Conservation (phyloP, 331 rosid genomes). For the Malus hybrid region DNA sequence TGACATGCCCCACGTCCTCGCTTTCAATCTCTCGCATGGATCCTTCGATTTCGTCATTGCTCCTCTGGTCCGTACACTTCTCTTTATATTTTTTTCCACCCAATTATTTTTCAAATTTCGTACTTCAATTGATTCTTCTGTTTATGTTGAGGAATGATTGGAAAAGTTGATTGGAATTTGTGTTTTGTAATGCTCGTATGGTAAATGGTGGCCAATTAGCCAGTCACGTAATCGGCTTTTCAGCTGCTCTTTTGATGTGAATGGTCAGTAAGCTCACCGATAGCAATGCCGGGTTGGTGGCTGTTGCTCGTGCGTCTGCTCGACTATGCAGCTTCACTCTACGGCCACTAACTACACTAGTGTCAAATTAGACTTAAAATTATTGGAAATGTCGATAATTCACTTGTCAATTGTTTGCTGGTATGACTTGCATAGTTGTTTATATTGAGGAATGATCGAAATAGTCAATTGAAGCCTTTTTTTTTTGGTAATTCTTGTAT, state of each 20-base stretch:
- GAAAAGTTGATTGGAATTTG: neutral
- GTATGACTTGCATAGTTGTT: neutral
- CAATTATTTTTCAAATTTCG: neutral
- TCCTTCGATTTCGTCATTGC: slow-evolving; percentile 58
- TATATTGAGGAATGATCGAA: neutral
- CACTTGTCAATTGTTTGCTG: neutral
- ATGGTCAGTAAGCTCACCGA: slow-evolving; percentile 80
- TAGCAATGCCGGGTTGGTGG: slow-evolving; percentile 30
- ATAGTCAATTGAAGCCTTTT: neutral
- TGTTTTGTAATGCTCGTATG: neutral
- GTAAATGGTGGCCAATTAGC: slow-evolving; percentile 64
- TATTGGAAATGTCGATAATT: neutral
- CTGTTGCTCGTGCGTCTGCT: slow-evolving; percentile 31
- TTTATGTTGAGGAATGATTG: neutral
- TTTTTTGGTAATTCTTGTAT: neutral
- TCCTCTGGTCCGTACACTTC: slow-evolving; percentile 42
- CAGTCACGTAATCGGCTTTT: slow-evolving; percentile 40
- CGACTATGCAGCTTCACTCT: slow-evolving; percentile 25
- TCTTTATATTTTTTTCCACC: neutral
- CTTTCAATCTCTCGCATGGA: slow-evolving; percentile 36
- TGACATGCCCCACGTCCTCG: slow-evolving; percentile 50
- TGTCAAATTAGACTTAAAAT: neutral
- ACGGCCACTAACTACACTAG: slow-evolving; percentile 16
- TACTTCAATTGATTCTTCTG: neutral
- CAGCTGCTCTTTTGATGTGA: slow-evolving; percentile 40